Base-by-base conservation (phyloP, 495 filamentous ascomycete species). In the Glonium stellatum region DNA sequence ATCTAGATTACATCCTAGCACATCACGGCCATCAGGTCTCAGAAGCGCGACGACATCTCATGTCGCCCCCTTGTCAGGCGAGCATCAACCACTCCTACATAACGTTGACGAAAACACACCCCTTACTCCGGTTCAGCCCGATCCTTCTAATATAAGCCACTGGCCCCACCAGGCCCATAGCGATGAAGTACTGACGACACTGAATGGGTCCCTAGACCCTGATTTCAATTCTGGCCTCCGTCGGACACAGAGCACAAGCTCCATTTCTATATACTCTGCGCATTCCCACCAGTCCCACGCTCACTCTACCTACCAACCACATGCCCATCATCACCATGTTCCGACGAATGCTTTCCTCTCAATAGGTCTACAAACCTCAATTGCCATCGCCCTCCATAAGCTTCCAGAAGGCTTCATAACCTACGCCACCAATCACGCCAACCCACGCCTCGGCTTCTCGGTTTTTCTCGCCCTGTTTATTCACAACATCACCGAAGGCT, bases 321-420 rank as follows among this genome's bases (percentile, higher is more conserved):
- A 54, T 12, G 47, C 82, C 61, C 90, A 95, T 68, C 93, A 98
- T 65, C 93, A 98, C 71, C 93, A 98, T 66, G 93, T 97, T n/a
- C 88, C 92, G 0, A 84, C 87, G 54, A 98, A 98, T 73, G 89
- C 88, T 22, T 97, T 96, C 70, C 78, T 97, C 49, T 88, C 87
- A 48, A 92, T 97, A 57, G 90, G 92, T 13, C 80, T 97, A 5
- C 93, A 97, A 72, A 97, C 92, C 0, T 88, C 87, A 9, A 83
- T 96, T 52, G 95, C 93, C 46, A 97, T 98, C 67, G 90, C 93
- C 9, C 76, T 98, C 0, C 93, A 98, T 76, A 98, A 98, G 70
- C 85, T 97, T 19, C 93, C 95, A 4, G 93, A 98, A 73, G 93
- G 93, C 27, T 97, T 98, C 74, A 97, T 98, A 58, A 98, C 95